Base-by-base conservation (phyloP, 2,329 filamentous ascomycete genomes). In the Talaromyces sp. region DNA sequence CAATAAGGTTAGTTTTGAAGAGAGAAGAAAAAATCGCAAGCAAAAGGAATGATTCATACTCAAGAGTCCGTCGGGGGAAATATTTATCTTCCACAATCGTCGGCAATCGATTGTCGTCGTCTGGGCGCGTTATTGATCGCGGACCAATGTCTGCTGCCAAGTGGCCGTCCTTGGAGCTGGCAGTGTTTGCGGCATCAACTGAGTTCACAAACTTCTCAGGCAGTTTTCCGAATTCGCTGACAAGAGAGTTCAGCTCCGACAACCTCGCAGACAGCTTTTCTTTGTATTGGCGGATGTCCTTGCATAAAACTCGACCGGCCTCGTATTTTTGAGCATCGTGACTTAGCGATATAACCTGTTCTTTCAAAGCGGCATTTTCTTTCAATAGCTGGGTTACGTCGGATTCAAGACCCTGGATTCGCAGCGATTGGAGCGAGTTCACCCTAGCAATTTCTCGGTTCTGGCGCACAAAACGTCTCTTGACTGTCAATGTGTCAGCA, bases 361-460 rank as follows among this genome's bases (percentile, higher is more conserved):
- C 83, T 58, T 84, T 79, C 9, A 88, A 76, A 3, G 81, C 78
- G 22, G 87, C 75, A 66, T 88, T 88, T 62, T 88, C 85, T 30
- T 82, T 77, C 47, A 87, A 77, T 10, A 88, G 77, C 56, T 84
- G 80, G 44, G 84, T 82, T 44, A 84, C 79, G 68, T 88, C 85
- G n/a, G 80, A 78, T 70, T 88, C 85, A 57, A 88, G 79, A 60
- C 78, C 82, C 62, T 86, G 84, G 62, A 88, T 88, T 55, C 85
- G 84, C 49, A 87, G 77, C 4, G 84, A 87, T 71, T 88, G 86
- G 60, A 81, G 81, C 7, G 86, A 88, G 69, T 88, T 88, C 63
- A 80, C 84, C 65, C 84, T 81, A 62, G 85, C 85, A 62, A 88
- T 84, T 70, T 88, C 86, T 66, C 86, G 84, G 70, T 88, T 88